Evolutionary conservation across 768 basidiomycete genomes (phyloP).

Genomic region (Mycena amicta): DNA sequence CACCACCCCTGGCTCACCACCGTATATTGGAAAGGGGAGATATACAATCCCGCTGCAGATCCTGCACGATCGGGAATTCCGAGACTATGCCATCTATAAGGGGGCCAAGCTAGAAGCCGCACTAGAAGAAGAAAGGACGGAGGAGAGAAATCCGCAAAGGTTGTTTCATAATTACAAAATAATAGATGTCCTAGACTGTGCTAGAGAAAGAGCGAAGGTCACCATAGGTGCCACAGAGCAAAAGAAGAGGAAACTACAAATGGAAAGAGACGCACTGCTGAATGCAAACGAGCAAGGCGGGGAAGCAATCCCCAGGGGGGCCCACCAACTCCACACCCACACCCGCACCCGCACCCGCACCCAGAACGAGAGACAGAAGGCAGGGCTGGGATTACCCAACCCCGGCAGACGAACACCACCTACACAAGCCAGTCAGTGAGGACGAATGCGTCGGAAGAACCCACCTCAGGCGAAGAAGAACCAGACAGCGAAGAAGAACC

Average conservation of each 20-base stretch:
- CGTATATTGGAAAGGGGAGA: conserved; percentile 2
- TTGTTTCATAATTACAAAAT: neutral
- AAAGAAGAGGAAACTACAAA: neutral
- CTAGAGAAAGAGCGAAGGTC: neutral
- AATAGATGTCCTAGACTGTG: neutral
- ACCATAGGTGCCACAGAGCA: neutral
- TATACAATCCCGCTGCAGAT: conserved; percentile 2
- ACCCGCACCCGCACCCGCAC: no score
- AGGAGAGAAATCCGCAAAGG: neutral
- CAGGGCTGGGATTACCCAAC: neutral
- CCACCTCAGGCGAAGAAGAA: neutral
- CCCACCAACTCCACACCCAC: no score
- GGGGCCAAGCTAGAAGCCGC: neutral
- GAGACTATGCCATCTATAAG: neutral
- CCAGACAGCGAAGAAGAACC: neutral
- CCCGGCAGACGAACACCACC: neutral
- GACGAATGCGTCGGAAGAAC: neutral
- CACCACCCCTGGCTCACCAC: neutral
- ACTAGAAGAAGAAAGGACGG: neutral
- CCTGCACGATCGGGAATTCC: neutral
- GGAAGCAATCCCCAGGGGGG: neutral
- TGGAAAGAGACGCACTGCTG: neutral
- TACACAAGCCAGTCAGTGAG: neutral
- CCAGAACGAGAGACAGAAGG: no score
- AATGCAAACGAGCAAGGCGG: no score